A percentile compares a stretch with the other conserved stretches of the same genome.
Conservation (phyloP, 805 yeast species). For the Kodamaea kaohsiungensis region DNA sequence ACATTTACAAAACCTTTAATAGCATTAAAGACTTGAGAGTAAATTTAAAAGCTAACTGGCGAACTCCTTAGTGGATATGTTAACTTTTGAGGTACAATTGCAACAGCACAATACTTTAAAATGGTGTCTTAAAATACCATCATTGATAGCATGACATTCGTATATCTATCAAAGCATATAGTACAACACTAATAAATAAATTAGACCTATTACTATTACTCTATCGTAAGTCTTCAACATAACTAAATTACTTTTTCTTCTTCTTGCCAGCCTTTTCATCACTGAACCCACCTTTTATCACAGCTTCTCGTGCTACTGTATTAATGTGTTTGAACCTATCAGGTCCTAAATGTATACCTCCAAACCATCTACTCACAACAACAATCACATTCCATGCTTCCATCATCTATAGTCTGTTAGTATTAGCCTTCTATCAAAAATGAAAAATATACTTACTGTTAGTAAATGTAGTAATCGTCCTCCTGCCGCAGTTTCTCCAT, state of each 20-base stretch:
- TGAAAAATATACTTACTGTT: constrained; percentile 43
- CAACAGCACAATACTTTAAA: too few relatives aligned
- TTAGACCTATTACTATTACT: too few relatives aligned
- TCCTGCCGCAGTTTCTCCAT: constrained; percentile 97
- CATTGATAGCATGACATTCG: too few relatives aligned
- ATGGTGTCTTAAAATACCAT: too few relatives aligned
- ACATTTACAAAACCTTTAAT: too few relatives aligned
- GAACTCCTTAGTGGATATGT: too few relatives aligned
- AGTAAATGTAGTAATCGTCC: constrained; percentile 77
- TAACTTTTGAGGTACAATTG: too few relatives aligned
- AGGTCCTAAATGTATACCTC: constrained; percentile 89
- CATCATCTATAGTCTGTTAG: constrained; percentile 50
- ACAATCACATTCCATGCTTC: constrained; percentile 84
- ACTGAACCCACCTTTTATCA: constrained; percentile 25
- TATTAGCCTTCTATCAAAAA: constrained; percentile 10
- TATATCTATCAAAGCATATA: too few relatives aligned
- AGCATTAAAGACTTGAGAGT: neutral
- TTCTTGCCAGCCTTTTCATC: constrained; percentile 1
- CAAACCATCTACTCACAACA: constrained; percentile 89
- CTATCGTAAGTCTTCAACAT: too few relatives aligned
- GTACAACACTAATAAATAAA: too few relatives aligned
- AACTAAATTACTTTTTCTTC: neutral
- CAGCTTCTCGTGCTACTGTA: constrained; percentile 82
- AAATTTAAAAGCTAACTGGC: too few relatives aligned
- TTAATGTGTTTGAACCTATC: constrained; percentile 94